These are phyloP conservation scores for Candida adriatica DNA, from an alignment of 805 yeast species.

Conservation along the genomic window DNA sequence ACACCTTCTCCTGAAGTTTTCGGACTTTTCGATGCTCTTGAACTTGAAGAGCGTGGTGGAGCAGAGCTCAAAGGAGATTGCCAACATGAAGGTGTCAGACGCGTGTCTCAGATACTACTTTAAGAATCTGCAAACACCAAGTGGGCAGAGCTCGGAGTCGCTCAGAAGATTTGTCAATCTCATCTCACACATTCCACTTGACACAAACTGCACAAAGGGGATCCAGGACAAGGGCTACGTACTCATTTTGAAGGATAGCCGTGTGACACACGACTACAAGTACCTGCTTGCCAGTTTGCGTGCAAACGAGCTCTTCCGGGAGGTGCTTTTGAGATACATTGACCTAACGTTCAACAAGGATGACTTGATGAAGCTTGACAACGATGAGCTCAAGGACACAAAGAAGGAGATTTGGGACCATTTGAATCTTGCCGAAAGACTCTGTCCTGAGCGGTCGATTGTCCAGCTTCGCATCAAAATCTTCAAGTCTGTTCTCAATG, in stretches of 20 bases:
- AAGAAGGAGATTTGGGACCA: conserved; percentile 22
- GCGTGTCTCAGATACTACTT: conserved; percentile 19
- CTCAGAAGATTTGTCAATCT: conserved; percentile 23
- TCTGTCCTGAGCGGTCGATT: conserved; percentile 23
- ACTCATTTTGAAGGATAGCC: conserved; percentile 20
- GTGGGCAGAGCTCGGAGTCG: conserved; percentile 14
- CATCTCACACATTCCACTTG: conserved; percentile 13
- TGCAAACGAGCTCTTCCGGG: conserved; percentile 26
- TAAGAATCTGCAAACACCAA: conserved; percentile 17
- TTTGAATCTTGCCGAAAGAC: conserved; percentile 18
- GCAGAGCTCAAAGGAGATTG: conserved; percentile 15
- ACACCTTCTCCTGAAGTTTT: conserved; percentile 17
- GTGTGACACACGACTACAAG: conserved; percentile 19
- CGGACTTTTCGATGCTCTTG: conserved; percentile 14
- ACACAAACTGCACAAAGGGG: conserved; percentile 19
- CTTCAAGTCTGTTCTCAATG: conserved; percentile 24
- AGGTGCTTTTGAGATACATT: conserved; percentile 20
- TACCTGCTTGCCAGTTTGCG: conserved; percentile 19
- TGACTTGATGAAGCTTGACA: conserved; percentile 9
- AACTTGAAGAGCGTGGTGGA: conserved; percentile 12
- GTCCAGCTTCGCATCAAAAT: conserved; percentile 23
- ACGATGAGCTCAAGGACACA: conserved; percentile 19
- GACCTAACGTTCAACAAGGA: conserved; percentile 20
- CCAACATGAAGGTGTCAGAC: conserved; percentile 19
- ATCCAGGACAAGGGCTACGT: conserved; percentile 20